A percentile compares a stretch with the other conserved stretches of the same genome.
phyloP scores from a whole-genome alignment of 192 early-diverging fungal species.

The Entomortierella parvispora region DNA sequence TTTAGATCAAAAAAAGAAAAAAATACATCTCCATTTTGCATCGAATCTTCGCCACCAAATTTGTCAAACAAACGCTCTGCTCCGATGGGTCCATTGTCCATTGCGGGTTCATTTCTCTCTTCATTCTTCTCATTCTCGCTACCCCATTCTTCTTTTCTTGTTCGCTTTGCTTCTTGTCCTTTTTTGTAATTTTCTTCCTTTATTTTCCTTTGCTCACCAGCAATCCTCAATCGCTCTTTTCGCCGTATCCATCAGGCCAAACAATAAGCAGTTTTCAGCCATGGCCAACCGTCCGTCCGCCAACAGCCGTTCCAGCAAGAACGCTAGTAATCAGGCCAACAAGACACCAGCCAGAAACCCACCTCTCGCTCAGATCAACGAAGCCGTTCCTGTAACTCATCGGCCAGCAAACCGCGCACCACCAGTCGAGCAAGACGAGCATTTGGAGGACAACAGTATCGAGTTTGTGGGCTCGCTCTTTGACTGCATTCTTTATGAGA shows the following conservation, averaged over 20 bases:
- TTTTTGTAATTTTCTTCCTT: neutral
- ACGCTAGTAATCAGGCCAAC: neutral
- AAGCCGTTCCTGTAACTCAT: too few relatives aligned
- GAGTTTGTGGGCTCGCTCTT: conserved; percentile 35
- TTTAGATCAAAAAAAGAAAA: neutral
- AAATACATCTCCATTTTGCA: neutral
- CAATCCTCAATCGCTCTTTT: neutral
- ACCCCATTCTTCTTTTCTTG: neutral
- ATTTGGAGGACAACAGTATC: conserved; percentile 3
- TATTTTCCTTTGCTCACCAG: too few relatives aligned
- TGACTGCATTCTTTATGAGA: conserved; percentile 40
- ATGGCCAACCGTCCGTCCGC: neutral
- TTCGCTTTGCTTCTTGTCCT: too few relatives aligned
- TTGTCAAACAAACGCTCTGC: neutral
- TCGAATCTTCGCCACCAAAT: neutral
- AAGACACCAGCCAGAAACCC: neutral
- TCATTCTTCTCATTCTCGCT: neutral
- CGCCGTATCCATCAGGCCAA: neutral
- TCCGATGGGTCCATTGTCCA: neutral
- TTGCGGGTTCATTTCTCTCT: neutral
- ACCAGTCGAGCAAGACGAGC: neutral
- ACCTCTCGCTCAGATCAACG: neutral
- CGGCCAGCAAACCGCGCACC: neutral
- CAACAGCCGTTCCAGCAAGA: neutral
- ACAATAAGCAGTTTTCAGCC: neutral